Conservation (phyloP, 805 yeast species). For the Myxozyma melibiosi region DNA sequence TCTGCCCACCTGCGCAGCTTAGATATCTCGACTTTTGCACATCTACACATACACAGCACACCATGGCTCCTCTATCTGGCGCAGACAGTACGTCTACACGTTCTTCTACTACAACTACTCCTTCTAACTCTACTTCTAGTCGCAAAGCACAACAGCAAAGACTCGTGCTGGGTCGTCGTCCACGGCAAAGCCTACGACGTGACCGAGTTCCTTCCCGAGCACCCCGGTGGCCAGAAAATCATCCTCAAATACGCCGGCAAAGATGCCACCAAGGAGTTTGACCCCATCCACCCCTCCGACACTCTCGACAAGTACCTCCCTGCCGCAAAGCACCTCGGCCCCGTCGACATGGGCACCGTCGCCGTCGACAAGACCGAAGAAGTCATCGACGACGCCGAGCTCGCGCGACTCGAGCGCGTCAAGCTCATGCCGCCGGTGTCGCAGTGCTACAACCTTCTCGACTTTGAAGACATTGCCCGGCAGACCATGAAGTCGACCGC, state of each 20-base stretch:
- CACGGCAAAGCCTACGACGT: constrained; percentile 80
- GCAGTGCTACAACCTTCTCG: constrained; percentile 74
- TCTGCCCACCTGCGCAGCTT: too few species aligned
- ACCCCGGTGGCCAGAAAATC: constrained; percentile 64
- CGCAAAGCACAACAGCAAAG: constrained; percentile 55
- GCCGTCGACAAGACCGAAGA: constrained; percentile 30
- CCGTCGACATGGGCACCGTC: constrained; percentile 40
- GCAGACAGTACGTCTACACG: constrained; percentile 1
- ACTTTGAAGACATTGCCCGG: constrained; percentile 85
- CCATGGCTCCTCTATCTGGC: constrained; percentile 13
- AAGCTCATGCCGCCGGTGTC: constrained; percentile 67
- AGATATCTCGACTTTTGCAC: too few species aligned
- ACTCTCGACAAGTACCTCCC: constrained; percentile 67
- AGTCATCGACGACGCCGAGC: constrained; percentile 47
- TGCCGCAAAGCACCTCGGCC: constrained; percentile 63
- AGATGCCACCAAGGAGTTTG: constrained; percentile 81
- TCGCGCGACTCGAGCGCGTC: constrained; percentile 47
- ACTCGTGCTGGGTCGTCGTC: constrained; percentile 83
- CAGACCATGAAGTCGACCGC: constrained; percentile 75
- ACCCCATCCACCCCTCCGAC: constrained; percentile 90
- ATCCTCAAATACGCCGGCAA: constrained; percentile 65
- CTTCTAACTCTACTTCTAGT: constrained; percentile 36
- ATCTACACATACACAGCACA: too few species aligned
- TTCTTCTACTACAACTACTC: neutral
- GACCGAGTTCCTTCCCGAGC: constrained; percentile 59